These are phyloP conservation scores for Jaltomata sinuosa DNA, from an alignment of 257 asterid genomes.

Conservation along the genomic window DNA sequence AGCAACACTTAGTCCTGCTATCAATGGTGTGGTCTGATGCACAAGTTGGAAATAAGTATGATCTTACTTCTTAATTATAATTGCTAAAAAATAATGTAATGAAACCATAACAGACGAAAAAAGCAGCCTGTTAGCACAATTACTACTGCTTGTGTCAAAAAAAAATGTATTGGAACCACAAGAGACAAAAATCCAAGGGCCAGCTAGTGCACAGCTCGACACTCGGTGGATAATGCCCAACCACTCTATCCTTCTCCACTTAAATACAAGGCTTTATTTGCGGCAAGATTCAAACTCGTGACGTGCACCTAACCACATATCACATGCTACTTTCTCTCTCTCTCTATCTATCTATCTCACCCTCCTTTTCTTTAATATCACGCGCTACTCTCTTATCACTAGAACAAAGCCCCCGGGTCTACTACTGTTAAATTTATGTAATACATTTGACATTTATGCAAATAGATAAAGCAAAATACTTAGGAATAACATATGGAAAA, in stretches of 20 bases:
- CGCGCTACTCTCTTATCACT: not conserved
- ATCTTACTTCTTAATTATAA: not conserved
- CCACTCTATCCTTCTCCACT: not conserved
- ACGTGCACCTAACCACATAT: not conserved
- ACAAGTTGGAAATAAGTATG: not conserved
- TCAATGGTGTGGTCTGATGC: conserved; percentile 52
- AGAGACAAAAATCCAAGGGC: not conserved
- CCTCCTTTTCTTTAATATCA: not conserved
- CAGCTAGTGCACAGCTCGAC: not conserved
- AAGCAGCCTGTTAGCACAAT: not conserved
- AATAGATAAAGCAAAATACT: not conserved
- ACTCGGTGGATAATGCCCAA: not conserved
- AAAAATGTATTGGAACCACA: not conserved
- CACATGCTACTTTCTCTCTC: not conserved
- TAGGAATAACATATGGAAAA: not conserved
- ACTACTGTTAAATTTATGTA: not conserved
- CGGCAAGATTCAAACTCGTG: not conserved
- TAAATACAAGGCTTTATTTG: not conserved
- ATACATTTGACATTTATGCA: not conserved
- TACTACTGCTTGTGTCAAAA: not conserved
- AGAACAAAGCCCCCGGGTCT: not conserved
- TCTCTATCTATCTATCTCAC: not conserved
- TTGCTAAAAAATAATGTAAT: not conserved
- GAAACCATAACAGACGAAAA: not conserved
- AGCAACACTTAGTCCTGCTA: conserved; percentile 69